Evolutionary conservation across 2,329 filamentous ascomycete genomes (phyloP).

Genomic region (Trichophyton mentagrophytes): DNA sequence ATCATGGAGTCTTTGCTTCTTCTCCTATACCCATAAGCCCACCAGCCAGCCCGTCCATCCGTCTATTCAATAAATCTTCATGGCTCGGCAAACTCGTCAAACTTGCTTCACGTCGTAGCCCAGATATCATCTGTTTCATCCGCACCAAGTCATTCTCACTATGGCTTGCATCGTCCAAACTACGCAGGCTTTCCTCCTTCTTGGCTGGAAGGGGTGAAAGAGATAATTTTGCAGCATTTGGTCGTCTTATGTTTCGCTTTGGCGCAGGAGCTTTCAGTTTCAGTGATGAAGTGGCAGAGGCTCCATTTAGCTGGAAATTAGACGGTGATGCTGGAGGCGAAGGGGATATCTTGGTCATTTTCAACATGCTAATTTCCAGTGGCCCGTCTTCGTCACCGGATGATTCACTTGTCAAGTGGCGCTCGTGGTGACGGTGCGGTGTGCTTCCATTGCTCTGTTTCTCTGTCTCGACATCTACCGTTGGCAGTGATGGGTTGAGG

Average conservation of each 20-base stretch:
- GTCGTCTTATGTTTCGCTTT: neutral
- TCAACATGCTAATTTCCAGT: conserved; percentile 63
- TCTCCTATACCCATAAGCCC: conserved; percentile 38
- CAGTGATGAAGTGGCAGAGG: neutral
- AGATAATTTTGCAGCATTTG: neutral
- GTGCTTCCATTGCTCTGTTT: neutral
- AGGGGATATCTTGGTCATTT: conserved; percentile 9
- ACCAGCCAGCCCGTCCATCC: conserved; percentile 44
- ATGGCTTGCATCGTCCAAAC: neutral
- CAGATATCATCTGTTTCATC: conserved; percentile 11
- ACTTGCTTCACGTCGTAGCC: conserved; percentile 31
- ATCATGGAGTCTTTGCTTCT: conserved; percentile 23
- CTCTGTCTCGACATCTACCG: neutral
- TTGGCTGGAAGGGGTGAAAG: neutral
- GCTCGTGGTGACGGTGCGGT: conserved; percentile 31
- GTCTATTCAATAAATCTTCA: conserved; percentile 43
- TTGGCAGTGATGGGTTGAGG: neutral
- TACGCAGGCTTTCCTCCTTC: neutral
- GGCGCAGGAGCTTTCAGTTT: neutral
- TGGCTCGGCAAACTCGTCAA: conserved; percentile 43
- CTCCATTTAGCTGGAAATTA: neutral
- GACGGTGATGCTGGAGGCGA: neutral
- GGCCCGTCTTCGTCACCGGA: conserved; percentile 69
- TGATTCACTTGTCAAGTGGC: conserved; percentile 42
- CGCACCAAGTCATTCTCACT: neutral